phyloP scores from a whole-genome alignment of 164 flowering plant species.

The Vitis amurensis region DNA sequence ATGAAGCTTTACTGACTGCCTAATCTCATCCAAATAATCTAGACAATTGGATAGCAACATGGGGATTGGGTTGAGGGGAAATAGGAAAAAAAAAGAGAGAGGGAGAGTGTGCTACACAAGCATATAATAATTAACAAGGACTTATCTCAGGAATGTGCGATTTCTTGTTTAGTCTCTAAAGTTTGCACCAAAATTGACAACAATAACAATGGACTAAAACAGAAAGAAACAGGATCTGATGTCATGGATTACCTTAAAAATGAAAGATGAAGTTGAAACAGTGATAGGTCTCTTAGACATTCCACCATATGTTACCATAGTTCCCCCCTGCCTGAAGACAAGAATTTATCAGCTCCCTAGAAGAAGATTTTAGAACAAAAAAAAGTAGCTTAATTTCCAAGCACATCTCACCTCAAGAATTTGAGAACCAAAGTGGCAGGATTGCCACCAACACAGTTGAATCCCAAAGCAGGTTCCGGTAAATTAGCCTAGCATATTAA shows the following conservation, averaged over 20 bases:
- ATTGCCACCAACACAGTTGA: constrained; percentile 94
- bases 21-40: too few species aligned
- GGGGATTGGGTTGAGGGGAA: too few species aligned
- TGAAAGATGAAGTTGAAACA: constrained; percentile 90
- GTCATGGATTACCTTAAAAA: constrained; percentile 74
- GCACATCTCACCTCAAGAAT: constrained; percentile 66
- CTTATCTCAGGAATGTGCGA: too few species aligned
- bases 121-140: too few species aligned
- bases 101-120: too few species aligned
- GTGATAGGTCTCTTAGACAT: constrained; percentile 94
- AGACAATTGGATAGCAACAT: too few species aligned
- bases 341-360: constrained; percentile 4
- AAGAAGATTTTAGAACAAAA: not conserved
- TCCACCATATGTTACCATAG: constrained; percentile 99
- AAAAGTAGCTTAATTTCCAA: not conserved
- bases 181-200: not conserved
- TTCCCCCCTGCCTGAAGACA: constrained; percentile 75
- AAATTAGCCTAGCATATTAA: constrained; percentile 48
- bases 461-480: constrained; percentile 85
- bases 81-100: too few species aligned
- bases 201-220: not conserved
- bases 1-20: too few species aligned
- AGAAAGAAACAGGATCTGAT: not conserved
- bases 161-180: too few species aligned
- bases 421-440: constrained; percentile 82